phyloP scores from a whole-genome alignment of 2,329 filamentous ascomycete species.

The Colletotrichum euphorbiae region DNA sequence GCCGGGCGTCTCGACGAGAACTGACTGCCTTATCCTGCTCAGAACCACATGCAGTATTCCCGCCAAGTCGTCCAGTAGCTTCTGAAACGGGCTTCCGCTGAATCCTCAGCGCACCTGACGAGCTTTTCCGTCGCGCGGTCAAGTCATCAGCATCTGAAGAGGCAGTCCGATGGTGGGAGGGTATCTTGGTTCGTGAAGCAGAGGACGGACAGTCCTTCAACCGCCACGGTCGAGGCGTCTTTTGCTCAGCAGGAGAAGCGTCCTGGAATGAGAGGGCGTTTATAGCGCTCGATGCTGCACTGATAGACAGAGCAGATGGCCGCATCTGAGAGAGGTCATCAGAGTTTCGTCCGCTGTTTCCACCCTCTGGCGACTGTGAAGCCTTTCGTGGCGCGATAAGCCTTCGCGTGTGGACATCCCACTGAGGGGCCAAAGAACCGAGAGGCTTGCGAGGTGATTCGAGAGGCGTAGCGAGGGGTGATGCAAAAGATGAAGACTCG shows the following conservation, averaged over 20 bases:
- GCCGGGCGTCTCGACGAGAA: background rate
- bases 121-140: conserved; percentile 15
- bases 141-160: conserved; percentile 23
- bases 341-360: conserved; percentile 50
- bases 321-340: conserved; percentile 53
- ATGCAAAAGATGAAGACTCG: conserved; percentile 40
- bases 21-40: conserved; percentile 24
- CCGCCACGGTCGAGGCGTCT: conserved; percentile 13
- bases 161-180: conserved; percentile 2
- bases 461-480: conserved; percentile 44
- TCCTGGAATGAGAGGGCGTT: conserved; percentile 47
- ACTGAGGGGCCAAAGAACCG: conserved; percentile 53
- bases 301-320: conserved; percentile 63
- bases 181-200: background rate
- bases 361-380: conserved; percentile 43
- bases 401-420: conserved; percentile 67
- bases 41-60: conserved; percentile 13
- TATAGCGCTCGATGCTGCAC: conserved; percentile 67
- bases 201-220: conserved; percentile 5
- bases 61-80: background rate
- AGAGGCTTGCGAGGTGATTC: conserved; percentile 49
- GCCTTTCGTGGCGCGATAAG: conserved; percentile 57
- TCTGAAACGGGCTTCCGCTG: conserved; percentile 30
- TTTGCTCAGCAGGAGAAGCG: conserved; percentile 13
- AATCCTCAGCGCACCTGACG: conserved; percentile 22